phyloP scores from a whole-genome alignment of 345 rosid species.

The Syzygium grande region DNA sequence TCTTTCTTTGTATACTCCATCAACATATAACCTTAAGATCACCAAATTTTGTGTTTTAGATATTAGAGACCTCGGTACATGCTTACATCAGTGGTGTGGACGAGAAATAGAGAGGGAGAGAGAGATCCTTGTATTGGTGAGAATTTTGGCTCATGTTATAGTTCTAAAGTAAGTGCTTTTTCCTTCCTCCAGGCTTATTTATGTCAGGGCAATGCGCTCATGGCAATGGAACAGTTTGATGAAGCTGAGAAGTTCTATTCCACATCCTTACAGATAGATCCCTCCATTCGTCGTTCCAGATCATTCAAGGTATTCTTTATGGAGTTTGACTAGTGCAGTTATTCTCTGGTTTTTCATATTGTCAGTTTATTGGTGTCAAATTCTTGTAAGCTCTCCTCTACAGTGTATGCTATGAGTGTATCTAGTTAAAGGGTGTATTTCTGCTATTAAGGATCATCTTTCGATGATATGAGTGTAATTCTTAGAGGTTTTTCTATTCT shows the following conservation, averaged over 20 bases:
- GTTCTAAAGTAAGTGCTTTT: background rate
- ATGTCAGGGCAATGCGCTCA: slow-evolving; percentile 73
- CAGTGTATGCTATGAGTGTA: background rate
- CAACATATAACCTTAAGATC: background rate
- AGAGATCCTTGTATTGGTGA: background rate
- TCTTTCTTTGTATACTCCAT: background rate
- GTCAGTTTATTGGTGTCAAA: background rate
- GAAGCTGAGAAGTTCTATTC: slow-evolving; percentile 63
- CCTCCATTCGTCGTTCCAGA: slow-evolving; percentile 61
- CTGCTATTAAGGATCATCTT: background rate
- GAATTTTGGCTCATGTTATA: background rate
- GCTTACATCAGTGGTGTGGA: background rate
- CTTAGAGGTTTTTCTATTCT: background rate
- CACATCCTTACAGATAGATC: slow-evolving; percentile 51
- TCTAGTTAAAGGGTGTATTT: background rate
- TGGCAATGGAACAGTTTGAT: slow-evolving; percentile 54
- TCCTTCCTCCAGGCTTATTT: slow-evolving; percentile 39
- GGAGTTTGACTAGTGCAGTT: background rate
- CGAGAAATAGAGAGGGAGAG: background rate
- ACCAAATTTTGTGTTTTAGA: background rate
- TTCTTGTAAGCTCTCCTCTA: background rate
- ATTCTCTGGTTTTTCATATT: background rate
- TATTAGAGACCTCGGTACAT: background rate
- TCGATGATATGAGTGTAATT: background rate
- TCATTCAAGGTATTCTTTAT: slow-evolving; percentile 53